Base-by-base conservation (phyloP, 148 eudicot genomes). In the Simmondsia chinensis region DNA sequence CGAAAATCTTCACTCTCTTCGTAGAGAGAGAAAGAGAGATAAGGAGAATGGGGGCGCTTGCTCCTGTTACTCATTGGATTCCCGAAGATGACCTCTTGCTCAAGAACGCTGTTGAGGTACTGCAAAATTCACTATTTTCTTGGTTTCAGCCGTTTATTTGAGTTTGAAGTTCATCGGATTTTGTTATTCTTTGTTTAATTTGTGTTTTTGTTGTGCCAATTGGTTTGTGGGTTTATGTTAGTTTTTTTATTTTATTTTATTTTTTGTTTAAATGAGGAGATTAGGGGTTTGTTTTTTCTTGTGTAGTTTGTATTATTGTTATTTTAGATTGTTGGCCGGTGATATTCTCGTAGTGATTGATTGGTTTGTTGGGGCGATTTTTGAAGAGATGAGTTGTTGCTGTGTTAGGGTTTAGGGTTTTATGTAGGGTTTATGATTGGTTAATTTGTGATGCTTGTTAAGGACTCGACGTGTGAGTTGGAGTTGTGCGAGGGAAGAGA, bases 21-120 rank as follows among this genome's bases (percentile, higher is more conserved):
- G 11, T n/a, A 32, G 39, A 34, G 34, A 32, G 33, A 50, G 32
- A 43, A 16, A 28, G 19, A 12, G 18, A 21, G 24, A 59, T 28
- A 39, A 32, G 9, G 46, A 34, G 18, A 37, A 80, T 76, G 89
- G 75, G 77, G 53, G 77, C 83, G 16, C 26, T 65, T 28, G 66
- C 71, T 59, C 68, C 67, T 10, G 30, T 39, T 19, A 12, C 52
- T 53, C 63, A 59, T 29, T 84, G 95, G 95, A 56, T 60, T 32
- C 88, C 84, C 1, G 71, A 77, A 65, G 95, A 84, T 33, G 88
- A 84, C 56, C 66, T 80, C 35, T 40, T 72, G 62, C 70, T 84
- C 39, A 74, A 72, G 44, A 66, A 80, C 31, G 64, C 94, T 3
- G 59, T 84, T 4, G 87, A 80, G 94, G 94, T 83, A 70, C n/a